Conservation (phyloP, 139 green algal species). For the Closterium sp. region DNA sequence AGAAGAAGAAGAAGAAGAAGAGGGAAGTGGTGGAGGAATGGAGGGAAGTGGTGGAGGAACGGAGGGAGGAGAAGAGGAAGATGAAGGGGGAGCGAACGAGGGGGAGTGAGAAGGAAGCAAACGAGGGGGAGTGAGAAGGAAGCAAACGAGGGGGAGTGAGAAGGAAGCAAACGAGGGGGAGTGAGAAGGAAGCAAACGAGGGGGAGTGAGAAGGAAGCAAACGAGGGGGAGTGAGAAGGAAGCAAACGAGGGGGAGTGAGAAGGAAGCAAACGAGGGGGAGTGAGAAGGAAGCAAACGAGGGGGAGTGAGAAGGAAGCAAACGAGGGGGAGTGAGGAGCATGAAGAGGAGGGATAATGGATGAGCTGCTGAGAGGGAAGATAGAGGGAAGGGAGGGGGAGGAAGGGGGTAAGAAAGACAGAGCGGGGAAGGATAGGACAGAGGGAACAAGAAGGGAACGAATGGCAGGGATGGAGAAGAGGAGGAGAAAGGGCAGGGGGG, state of each 20-base stretch:
- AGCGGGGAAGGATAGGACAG: too few relatives aligned
- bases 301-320: not conserved
- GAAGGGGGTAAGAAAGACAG: not conserved
- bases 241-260: conserved; percentile 3
- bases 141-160: too few relatives aligned
- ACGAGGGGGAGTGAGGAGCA: not conserved
- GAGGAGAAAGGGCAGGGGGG: not conserved
- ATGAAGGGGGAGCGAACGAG: not conserved
- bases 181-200: too few relatives aligned
- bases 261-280: not conserved
- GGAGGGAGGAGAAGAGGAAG: not conserved
- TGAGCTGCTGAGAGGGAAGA: not conserved
- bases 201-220: not conserved
- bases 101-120: too few relatives aligned
- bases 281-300: not conserved
- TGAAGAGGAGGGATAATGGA: not conserved
- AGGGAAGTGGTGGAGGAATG: not conserved
- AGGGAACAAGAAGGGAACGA: too few relatives aligned
- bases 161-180: too few relatives aligned
- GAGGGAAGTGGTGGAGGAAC: not conserved
- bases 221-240: too few relatives aligned
- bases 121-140: too few relatives aligned
- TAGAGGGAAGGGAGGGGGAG: not conserved
- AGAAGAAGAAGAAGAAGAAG: not conserved
- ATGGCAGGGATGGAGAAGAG: not conserved